phyloP scores from a whole-genome alignment of 2,329 filamentous ascomycete species.

The Fusarium dlaminii region DNA sequence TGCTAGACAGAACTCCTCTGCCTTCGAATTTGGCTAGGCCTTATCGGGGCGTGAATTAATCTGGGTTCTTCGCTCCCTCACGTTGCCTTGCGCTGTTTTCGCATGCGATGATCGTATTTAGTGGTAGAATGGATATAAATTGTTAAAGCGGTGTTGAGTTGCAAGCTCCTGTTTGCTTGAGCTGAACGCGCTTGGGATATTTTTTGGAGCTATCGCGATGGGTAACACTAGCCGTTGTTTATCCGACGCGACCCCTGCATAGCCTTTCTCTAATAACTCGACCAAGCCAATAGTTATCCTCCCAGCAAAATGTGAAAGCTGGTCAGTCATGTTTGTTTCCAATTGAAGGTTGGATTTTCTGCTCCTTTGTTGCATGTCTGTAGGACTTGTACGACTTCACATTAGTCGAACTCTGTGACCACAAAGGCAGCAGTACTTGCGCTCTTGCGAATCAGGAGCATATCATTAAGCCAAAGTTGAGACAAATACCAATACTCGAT shows the following conservation, averaged over 20 bases:
- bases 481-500: not conserved
- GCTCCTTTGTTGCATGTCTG: not conserved
- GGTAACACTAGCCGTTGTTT: conserved; percentile 36
- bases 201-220: conserved; percentile 45
- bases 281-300: not conserved
- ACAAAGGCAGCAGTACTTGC: not conserved
- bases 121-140: conserved; percentile 19
- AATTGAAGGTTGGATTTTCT: not conserved
- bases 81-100: not conserved
- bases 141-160: conserved; percentile 27
- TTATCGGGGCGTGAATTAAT: conserved; percentile 10
- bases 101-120: conserved; percentile 17
- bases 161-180: conserved; percentile 27
- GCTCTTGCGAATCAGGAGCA: not conserved
- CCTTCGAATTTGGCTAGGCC: conserved; percentile 15
- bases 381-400: not conserved
- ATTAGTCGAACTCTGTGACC: not conserved
- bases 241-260: conserved; percentile 24
- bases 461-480: not conserved
- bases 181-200: conserved; percentile 40
- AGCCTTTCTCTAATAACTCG: not conserved
- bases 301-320: not conserved
- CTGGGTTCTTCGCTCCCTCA: conserved; percentile 10
- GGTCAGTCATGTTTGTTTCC: not conserved
- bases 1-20: conserved; percentile 35